Base-by-base conservation (phyloP, 2,329 filamentous ascomycete genomes). In the Colletotrichum lentis region DNA sequence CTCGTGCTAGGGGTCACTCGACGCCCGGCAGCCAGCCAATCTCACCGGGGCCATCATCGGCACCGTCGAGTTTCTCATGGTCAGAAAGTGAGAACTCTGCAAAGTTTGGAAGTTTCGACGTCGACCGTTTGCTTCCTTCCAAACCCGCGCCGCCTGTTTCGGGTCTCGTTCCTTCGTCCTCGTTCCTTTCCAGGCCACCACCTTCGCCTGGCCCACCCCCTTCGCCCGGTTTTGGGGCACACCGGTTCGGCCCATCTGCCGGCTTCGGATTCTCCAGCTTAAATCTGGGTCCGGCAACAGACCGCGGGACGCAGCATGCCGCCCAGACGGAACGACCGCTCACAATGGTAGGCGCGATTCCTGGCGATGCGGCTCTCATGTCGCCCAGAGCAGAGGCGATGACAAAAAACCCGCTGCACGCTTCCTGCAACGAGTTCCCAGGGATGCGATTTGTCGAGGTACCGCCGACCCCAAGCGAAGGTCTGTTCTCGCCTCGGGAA, bases 331-430 rank as follows among this genome's bases (percentile, higher is more conserved):
- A 78, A 62, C 76, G 79, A 74, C 78, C 79, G 69, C 73, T 82
- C 37, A 70, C 77, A 11, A 73, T 82, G 24, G 64, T 78, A 67
- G 66, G 76, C n/a, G 74, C 73, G 14, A 72, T 77, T 43, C 77
- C 80, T 1, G 80, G 82, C 16, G 82, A 85, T 12, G 85, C 88
- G 54, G 82, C 88, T 14, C 78, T 92, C 11, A 85, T 93, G 83
- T 93, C 91, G 3, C 91, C 92, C 0, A 86, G 91, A 50, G 88
- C 84, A 1, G 89, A 91, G 73, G 87, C 89, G 18, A 94, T 94
- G 82, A 93, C 90, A 2, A 87, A 85, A 69, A 90, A 91, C 69
- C 87, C 88, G 1, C 82, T 91, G 57, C 86, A 87, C 62, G 80
- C 83, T 41, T 75, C 82, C 7, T 77, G 80, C 54, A 74, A 77